Evolutionary conservation across 257 asterid species (phyloP).

Genomic region (Echium plantagineum): DNA sequence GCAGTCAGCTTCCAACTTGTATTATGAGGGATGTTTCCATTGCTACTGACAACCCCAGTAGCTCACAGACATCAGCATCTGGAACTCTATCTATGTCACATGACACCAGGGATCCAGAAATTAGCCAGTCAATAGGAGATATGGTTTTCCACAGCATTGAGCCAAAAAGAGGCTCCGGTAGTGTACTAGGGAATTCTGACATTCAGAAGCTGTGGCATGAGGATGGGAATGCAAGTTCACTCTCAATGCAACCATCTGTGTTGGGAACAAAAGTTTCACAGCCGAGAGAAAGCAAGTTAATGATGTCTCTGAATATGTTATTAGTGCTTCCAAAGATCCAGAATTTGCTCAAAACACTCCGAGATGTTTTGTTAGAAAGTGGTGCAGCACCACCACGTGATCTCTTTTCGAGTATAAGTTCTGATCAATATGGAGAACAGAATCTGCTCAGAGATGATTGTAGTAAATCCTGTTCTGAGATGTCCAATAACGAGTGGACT

Average conservation of each 20-base stretch:
- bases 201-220: slow-evolving; percentile 31
- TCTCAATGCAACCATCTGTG: slow-evolving; percentile 20
- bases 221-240: slow-evolving; percentile 24
- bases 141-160: slow-evolving; percentile 19
- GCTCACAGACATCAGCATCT: background rate
- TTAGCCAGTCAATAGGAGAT: slow-evolving; percentile 22
- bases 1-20: slow-evolving; percentile 44
- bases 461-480: slow-evolving; percentile 19
- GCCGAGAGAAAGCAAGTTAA: slow-evolving; percentile 27
- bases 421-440: slow-evolving; percentile 25
- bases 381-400: slow-evolving; percentile 19
- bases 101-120: slow-evolving; percentile 17
- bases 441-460: slow-evolving; percentile 20
- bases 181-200: slow-evolving; percentile 18
- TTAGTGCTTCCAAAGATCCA: slow-evolving; percentile 21
- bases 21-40: slow-evolving; percentile 34
- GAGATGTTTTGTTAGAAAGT: slow-evolving; percentile 20
- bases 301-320: slow-evolving; percentile 27
- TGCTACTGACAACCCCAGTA: slow-evolving; percentile 18
- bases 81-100: slow-evolving; percentile 7
- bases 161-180: slow-evolving; percentile 21
- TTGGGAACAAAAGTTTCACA: slow-evolving; percentile 17
- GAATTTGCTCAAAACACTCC: slow-evolving; percentile 24
- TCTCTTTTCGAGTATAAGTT: slow-evolving; percentile 16
- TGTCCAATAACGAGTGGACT: slow-evolving; percentile 26